Conservation (phyloP, 2,329 filamentous ascomycete genomes). For the Aspergillus ibericus region DNA sequence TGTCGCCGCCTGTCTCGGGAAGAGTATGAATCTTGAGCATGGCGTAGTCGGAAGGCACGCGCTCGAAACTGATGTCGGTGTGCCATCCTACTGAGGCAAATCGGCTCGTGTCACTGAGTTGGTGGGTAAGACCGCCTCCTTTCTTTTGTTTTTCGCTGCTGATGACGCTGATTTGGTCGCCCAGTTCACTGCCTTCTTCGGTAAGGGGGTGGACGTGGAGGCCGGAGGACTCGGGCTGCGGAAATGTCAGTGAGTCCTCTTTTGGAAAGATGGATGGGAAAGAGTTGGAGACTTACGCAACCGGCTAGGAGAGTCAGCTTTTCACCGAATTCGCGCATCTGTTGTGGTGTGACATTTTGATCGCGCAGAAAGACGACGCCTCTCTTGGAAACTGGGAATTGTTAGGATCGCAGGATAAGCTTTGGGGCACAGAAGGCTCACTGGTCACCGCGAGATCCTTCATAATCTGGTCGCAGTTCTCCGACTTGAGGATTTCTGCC, state of each 20-base stretch:
- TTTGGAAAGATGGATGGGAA: background rate
- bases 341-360: conserved; percentile 60
- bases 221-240: conserved; percentile 51
- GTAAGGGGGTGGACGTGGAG: conserved; percentile 62
- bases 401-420: background rate
- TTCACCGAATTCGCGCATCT: conserved; percentile 58
- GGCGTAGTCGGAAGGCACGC: conserved; percentile 63
- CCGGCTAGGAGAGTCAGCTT: conserved; percentile 47
- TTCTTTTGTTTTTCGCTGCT: conserved; percentile 58
- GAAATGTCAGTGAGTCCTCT: background rate
- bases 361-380: conserved; percentile 71
- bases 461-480: conserved; percentile 62
- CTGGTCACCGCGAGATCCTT: conserved; percentile 67
- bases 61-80: conserved; percentile 66
- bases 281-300: conserved; percentile 29
- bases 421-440: conserved; percentile 36
- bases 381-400: conserved; percentile 59
- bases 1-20: conserved; percentile 60
- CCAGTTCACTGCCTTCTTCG: conserved; percentile 58
- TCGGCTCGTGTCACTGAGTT: conserved; percentile 34
- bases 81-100: conserved; percentile 53
- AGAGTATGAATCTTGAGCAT: conserved; percentile 58
- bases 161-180: conserved; percentile 64
- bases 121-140: conserved; percentile 31
- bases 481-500: conserved; percentile 57